Evolutionary conservation across 805 yeast genomes (phyloP).

Genomic region (Komagataella phaffii): DNA sequence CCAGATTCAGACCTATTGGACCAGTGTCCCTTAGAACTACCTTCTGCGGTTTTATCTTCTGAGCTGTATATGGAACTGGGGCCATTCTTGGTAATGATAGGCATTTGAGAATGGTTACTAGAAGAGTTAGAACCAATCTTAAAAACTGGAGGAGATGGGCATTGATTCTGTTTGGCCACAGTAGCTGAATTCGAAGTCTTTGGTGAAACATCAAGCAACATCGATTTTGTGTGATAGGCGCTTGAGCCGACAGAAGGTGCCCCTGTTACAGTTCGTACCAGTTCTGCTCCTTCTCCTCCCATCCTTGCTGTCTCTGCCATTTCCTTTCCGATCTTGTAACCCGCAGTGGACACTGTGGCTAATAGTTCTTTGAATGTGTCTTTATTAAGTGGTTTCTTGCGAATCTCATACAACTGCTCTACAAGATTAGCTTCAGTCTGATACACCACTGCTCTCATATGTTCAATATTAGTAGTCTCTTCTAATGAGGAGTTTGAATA

Average conservation of each 20-base stretch:
- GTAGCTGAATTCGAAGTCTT: background rate
- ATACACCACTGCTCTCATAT: slow-evolving; percentile 11
- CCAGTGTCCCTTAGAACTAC: background rate
- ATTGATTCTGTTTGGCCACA: background rate
- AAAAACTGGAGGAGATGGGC: background rate
- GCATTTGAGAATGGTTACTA: background rate
- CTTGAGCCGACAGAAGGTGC: slow-evolving; percentile 16
- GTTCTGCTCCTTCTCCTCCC: slow-evolving; percentile 23
- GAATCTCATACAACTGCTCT: slow-evolving; percentile 10
- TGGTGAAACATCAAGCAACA: slow-evolving; percentile 12
- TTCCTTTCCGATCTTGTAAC: slow-evolving; percentile 17
- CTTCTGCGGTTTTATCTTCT: background rate
- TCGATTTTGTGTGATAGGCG: slow-evolving; percentile 13
- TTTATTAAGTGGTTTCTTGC: slow-evolving; percentile 10
- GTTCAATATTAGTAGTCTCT: slow-evolving; percentile 5
- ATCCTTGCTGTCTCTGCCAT: slow-evolving; percentile 21
- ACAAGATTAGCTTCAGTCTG: slow-evolving; percentile 14
- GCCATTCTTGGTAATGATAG: background rate
- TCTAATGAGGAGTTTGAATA: slow-evolving; percentile 6
- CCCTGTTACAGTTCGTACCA: slow-evolving; percentile 28
- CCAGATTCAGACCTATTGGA: background rate
- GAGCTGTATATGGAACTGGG: background rate
- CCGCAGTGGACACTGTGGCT: slow-evolving; percentile 16
- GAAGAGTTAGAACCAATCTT: background rate
- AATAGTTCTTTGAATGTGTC: slow-evolving; percentile 17